phyloP scores from a whole-genome alignment of 2,329 filamentous ascomycete species.

The Pyrenophora graminea region DNA sequence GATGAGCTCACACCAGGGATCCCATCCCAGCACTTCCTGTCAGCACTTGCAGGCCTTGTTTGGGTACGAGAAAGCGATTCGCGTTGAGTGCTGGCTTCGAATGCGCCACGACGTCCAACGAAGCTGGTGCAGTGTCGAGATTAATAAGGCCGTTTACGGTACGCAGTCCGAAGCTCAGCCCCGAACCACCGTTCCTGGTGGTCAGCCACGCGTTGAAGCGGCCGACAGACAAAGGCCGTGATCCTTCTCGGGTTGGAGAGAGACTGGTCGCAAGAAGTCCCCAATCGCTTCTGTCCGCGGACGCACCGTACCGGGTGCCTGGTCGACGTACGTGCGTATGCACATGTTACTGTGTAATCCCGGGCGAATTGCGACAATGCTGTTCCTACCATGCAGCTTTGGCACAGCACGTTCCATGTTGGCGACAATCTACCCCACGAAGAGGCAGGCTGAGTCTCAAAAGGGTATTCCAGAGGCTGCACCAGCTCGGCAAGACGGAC shows the following conservation, averaged over 20 bases:
- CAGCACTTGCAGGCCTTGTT: not conserved
- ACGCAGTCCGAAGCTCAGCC: not conserved
- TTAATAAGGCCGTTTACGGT: not conserved
- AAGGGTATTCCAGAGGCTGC: not conserved
- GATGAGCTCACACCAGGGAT: not conserved
- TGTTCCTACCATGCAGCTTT: conserved; percentile 2
- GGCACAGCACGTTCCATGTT: not conserved
- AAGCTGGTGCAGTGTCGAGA: not conserved
- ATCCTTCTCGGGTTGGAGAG: not conserved
- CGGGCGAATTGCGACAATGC: conserved; percentile 6
- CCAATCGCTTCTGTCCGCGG: conserved; percentile 8
- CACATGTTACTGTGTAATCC: conserved; percentile 8
- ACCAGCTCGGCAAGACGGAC: not conserved
- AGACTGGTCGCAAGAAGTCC: conserved; percentile 14
- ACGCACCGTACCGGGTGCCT: conserved; percentile 14
- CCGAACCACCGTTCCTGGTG: not conserved
- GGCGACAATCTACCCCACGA: not conserved
- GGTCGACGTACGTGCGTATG: conserved; percentile 21
- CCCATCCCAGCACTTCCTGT: conserved; percentile 1
- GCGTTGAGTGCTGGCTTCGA: not conserved
- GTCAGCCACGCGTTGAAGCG: not conserved
- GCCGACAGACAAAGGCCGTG: not conserved
- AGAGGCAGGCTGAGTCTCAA: not conserved
- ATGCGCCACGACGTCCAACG: not conserved
- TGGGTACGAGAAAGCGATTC: not conserved